A percentile compares a stretch with the other conserved stretches of the same genome.
phyloP scores from a whole-genome alignment of 1,139 yeast genomes.

The Saccharomycopsis hybrid region DNA sequence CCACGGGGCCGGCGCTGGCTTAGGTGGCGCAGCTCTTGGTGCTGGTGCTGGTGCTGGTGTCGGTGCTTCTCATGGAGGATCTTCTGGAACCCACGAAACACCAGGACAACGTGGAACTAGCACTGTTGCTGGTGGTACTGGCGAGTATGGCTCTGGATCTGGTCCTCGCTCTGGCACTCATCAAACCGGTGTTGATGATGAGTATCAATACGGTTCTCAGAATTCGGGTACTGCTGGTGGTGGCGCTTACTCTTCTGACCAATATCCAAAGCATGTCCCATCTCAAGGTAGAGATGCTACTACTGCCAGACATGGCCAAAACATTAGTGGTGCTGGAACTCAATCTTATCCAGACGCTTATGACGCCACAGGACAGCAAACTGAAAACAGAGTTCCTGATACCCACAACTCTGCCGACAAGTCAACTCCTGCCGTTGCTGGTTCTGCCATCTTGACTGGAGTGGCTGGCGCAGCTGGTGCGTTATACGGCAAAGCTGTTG shows the following conservation, averaged over 20 bases:
- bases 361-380: background rate
- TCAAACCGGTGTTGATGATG: background rate
- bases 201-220: background rate
- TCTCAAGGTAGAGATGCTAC: background rate
- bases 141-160: background rate
- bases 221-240: background rate
- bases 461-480: conserved; percentile 7
- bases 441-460: background rate
- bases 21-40: background rate
- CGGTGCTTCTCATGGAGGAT: background rate
- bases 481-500: background rate
- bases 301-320: background rate
- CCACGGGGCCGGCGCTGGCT: background rate
- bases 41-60: conserved; percentile 2
- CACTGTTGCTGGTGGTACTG: background rate
- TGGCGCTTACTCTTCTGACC: background rate
- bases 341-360: background rate
- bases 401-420: background rate
- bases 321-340: background rate
- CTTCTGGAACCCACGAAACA: background rate
- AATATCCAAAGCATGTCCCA: background rate
- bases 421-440: background rate
- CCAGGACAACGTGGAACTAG: background rate
- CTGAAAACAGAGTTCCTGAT: background rate
- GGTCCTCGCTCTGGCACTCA: background rate